A percentile compares a stretch with the other conserved stretches of the same genome.
Conservation (phyloP, 176 grass and related monocot species). For the Saccharum spontaneum region DNA sequence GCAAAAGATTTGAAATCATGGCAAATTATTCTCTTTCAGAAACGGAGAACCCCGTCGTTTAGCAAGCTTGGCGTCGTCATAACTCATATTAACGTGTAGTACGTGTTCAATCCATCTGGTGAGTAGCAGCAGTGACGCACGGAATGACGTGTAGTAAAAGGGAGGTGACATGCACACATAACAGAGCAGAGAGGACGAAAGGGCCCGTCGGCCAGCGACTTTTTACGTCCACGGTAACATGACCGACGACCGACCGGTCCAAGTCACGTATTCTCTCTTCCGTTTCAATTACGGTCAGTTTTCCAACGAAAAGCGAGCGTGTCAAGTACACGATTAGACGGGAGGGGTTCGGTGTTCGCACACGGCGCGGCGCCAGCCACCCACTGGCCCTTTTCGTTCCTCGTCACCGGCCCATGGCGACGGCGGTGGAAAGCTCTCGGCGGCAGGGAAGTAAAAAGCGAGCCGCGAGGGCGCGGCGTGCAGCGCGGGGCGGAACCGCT, state of each 20-base stretch:
- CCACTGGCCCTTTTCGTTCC: neutral
- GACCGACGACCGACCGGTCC: neutral
- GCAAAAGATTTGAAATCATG: conserved; percentile 10
- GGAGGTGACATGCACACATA: neutral
- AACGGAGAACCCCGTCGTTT: neutral
- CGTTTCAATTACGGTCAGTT: conserved; percentile 6
- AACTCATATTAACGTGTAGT: neutral
- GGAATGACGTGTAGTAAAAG: conserved; percentile 23
- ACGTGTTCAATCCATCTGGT: neutral
- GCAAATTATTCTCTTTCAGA: neutral
- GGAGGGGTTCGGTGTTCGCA: neutral
- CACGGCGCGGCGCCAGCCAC: neutral
- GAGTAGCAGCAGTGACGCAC: neutral
- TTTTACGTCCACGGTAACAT: neutral
- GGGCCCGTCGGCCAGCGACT: conserved; percentile 1
- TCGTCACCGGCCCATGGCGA: neutral
- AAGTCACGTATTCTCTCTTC: neutral
- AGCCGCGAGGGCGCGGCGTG: neutral
- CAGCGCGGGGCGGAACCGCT: neutral
- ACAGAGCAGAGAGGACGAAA: neutral
- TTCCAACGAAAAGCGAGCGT: neutral
- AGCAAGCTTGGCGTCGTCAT: neutral
- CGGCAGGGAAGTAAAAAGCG: neutral
- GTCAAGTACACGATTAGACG: conserved; percentile 25
- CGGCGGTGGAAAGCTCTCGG: conserved; percentile 31